These are phyloP conservation scores for Pichia sp. DNA, from an alignment of 1,139 yeast genomes.

Conservation along the genomic window DNA sequence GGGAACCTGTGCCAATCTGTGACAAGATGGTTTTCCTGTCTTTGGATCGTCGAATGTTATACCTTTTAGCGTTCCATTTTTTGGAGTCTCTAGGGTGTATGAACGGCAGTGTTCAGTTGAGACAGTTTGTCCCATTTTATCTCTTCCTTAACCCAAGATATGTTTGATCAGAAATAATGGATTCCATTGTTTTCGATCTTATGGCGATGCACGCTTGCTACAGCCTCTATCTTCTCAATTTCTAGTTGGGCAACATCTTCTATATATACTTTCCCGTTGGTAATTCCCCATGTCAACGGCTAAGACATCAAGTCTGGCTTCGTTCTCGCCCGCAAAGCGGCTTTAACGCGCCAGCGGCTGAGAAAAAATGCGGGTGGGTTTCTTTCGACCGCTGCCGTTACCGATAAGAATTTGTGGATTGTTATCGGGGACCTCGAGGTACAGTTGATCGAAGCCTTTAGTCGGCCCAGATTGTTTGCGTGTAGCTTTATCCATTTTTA, in stretches of 20 bases:
- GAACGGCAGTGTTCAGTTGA: conserved; percentile 21
- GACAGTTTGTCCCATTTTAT: conserved; percentile 26
- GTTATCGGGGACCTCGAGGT: neutral
- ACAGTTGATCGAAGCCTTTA: neutral
- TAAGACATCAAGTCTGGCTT: neutral
- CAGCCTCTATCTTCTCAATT: too few species aligned
- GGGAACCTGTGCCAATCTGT: conserved; percentile 25
- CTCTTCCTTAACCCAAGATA: neutral
- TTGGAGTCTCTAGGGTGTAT: conserved; percentile 18
- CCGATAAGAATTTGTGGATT: neutral
- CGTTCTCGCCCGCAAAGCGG: conserved; percentile 1
- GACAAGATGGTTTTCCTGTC: conserved; percentile 19
- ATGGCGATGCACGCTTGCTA: too few species aligned
- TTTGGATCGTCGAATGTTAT: conserved; percentile 19
- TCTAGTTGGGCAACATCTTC: too few species aligned
- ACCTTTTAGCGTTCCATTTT: conserved; percentile 24
- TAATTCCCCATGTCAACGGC: neutral
- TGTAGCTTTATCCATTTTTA: too few species aligned
- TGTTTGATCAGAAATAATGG: neutral
- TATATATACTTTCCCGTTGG: too few species aligned
- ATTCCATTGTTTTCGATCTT: too few species aligned
- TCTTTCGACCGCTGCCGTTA: neutral
- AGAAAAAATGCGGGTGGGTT: neutral
- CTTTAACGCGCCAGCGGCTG: neutral
- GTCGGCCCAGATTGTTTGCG: neutral